Evolutionary conservation across 345 rosid genomes (phyloP).

Genomic region (Geranium rotundifolium): DNA sequence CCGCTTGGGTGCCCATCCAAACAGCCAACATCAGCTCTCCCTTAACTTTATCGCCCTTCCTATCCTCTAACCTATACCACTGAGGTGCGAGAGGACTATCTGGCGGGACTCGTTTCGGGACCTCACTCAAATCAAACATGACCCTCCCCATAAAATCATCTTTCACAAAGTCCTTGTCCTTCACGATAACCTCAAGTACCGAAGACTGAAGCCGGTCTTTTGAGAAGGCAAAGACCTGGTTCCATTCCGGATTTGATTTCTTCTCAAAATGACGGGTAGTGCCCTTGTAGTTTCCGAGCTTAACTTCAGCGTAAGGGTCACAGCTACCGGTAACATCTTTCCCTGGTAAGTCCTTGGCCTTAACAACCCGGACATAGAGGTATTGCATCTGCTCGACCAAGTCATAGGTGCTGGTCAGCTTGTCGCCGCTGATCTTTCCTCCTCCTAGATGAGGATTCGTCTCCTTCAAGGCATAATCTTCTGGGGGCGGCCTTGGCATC

Average conservation of each 20-base stretch:
- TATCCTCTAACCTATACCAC: conserved; percentile 28
- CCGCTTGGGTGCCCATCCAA: conserved; percentile 41
- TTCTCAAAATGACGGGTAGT: conserved; percentile 13
- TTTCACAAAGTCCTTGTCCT: conserved; percentile 12
- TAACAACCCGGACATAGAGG: conserved; percentile 23
- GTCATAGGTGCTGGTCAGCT: conserved; percentile 23
- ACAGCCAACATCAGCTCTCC: conserved; percentile 33
- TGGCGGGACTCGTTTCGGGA: conserved; percentile 24
- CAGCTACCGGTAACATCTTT: conserved; percentile 9
- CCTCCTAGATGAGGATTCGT: conserved; percentile 21
- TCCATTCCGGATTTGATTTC: conserved; percentile 26
- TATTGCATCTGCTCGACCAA: conserved; percentile 32
- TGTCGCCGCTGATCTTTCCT: conserved; percentile 15
- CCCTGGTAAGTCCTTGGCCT: conserved; percentile 19
- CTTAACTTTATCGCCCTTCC: conserved; percentile 11
- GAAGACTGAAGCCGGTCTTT: conserved; percentile 26
- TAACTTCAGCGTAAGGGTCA: conserved; percentile 27
- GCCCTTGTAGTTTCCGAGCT: conserved; percentile 24
- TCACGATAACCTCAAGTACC: conserved; percentile 20
- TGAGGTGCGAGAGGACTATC: conserved; percentile 35
- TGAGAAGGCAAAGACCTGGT: conserved; percentile 34
- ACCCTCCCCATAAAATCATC: conserved; percentile 24
- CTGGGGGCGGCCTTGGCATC: conserved; percentile 16
- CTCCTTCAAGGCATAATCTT: conserved; percentile 28
- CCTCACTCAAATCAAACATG: conserved; percentile 13